A percentile compares a stretch with the other conserved stretches of the same genome.
Conservation (phyloP, 2,329 filamentous ascomycete genomes). For the Exophiala viscosa region DNA sequence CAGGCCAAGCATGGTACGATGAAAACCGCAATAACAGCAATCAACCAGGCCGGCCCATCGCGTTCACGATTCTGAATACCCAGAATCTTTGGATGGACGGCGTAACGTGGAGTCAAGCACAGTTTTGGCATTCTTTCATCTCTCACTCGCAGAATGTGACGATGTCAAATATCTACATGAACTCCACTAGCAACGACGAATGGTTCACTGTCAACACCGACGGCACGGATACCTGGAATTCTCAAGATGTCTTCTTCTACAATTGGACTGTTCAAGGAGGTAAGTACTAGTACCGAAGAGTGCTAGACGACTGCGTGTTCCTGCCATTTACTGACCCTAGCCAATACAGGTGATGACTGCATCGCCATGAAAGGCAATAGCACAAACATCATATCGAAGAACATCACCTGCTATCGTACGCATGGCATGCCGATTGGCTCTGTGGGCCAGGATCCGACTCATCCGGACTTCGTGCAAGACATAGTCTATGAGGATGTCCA, state of each 20-base stretch:
- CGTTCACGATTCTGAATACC: constrained; percentile 13
- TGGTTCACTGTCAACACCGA: constrained; percentile 64
- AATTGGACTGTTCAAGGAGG: constrained; percentile 51
- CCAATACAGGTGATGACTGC: constrained; percentile 64
- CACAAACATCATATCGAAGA: constrained; percentile 65
- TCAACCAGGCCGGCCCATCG: constrained; percentile 12
- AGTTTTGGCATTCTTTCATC: constrained; percentile 63
- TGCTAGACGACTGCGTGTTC: too few relatives aligned
- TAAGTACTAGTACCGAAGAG: not conserved
- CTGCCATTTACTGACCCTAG: too few relatives aligned
- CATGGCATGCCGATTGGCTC: constrained; percentile 72
- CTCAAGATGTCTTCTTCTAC: constrained; percentile 61
- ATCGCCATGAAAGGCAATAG: constrained; percentile 72
- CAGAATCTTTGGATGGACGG: constrained; percentile 34
- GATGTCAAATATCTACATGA: constrained; percentile 60
- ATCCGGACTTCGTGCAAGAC: constrained; percentile 66
- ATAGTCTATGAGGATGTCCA: constrained; percentile 61
- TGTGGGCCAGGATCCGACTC: constrained; percentile 62
- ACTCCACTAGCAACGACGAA: constrained; percentile 50
- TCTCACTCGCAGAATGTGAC: constrained; percentile 63
- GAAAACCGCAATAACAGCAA: constrained; percentile 19
- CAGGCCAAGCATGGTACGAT: constrained; percentile 51
- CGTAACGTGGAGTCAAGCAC: constrained; percentile 58
- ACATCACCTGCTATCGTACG: constrained; percentile 64
- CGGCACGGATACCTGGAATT: constrained; percentile 54